A percentile compares a stretch with the other conserved stretches of the same genome.
These are phyloP conservation scores for Thoreauomyces humboldtii DNA, from an alignment of 192 early-diverging fungal genomes.

Conservation along the genomic window DNA sequence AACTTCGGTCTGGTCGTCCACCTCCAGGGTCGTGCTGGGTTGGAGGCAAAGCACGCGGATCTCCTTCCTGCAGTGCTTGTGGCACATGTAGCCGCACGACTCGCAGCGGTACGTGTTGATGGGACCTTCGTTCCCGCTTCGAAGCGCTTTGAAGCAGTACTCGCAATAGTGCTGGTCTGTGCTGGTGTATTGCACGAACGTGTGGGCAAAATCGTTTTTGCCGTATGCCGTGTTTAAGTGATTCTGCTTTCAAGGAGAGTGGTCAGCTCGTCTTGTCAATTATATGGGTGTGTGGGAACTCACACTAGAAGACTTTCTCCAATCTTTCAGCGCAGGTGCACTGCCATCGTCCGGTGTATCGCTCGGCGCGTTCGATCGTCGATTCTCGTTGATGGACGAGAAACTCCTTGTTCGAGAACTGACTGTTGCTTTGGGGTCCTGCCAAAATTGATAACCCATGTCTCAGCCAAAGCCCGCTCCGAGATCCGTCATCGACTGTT, in stretches of 20 bases:
- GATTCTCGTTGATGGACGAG: conserved; percentile 12
- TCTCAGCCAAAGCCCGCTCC: neutral
- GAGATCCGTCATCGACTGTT: too few relatives aligned
- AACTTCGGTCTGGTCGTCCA: conserved; percentile 33
- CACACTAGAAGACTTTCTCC: conserved; percentile 19
- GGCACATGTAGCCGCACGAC: conserved; percentile 51
- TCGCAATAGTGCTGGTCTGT: conserved; percentile 44
- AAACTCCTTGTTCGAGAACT: conserved; percentile 20
- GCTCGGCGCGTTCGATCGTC: conserved; percentile 15
- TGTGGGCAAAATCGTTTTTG: conserved; percentile 28
- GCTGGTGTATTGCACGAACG: conserved; percentile 40
- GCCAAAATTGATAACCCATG: too few relatives aligned
- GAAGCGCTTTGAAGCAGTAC: conserved; percentile 34
- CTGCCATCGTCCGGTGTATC: conserved; percentile 8
- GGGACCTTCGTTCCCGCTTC: conserved; percentile 13
- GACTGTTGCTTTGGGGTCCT: conserved; percentile 2
- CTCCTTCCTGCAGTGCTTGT: conserved; percentile 48
- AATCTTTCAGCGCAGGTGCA: conserved; percentile 12
- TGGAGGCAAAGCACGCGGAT: conserved; percentile 41
- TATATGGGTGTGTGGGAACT: neutral
- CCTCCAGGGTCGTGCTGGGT: conserved; percentile 26
- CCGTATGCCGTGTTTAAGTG: conserved; percentile 21
- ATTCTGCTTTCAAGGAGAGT: conserved; percentile 17
- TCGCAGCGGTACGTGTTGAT: conserved; percentile 47
- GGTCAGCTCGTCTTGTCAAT: neutral